These are phyloP conservation scores for Monosporozyma aerobia DNA, from an alignment of 805 yeast genomes.

Conservation along the genomic window DNA sequence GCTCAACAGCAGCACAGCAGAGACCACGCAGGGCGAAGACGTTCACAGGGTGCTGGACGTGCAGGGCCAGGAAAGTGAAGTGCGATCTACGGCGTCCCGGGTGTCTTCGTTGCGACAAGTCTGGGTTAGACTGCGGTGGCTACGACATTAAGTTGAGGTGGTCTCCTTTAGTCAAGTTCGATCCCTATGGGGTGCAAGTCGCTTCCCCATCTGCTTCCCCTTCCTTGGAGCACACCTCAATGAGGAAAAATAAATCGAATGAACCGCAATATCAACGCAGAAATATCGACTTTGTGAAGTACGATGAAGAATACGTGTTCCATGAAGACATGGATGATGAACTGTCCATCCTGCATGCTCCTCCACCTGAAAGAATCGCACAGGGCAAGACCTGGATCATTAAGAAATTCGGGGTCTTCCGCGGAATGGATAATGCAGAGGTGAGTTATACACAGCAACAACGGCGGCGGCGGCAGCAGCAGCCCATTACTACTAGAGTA, in stretches of 20 bases:
- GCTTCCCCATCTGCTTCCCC: too few relatives aligned
- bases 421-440: constrained; percentile 15
- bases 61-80: constrained; percentile 69
- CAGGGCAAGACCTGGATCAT: constrained; percentile 41
- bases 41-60: constrained; percentile 83
- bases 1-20: neutral
- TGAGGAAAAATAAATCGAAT: neutral
- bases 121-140: constrained; percentile 68
- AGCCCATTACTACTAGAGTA: too few relatives aligned
- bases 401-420: constrained; percentile 83
- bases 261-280: constrained; percentile 60
- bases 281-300: constrained; percentile 63
- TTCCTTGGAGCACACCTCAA: too few relatives aligned
- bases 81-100: constrained; percentile 67
- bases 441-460: constrained; percentile 14
- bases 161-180: constrained; percentile 48
- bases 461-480: constrained; percentile 1
- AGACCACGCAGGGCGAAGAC: constrained; percentile 46
- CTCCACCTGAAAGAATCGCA: constrained; percentile 34
- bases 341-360: constrained; percentile 37
- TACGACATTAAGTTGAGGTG: constrained; percentile 75
- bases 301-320: constrained; percentile 64
- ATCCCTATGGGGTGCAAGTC: constrained; percentile 33
- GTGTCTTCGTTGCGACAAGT: constrained; percentile 62
- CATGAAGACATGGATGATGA: constrained; percentile 80